A percentile compares a stretch with the other conserved stretches of the same genome.
These are phyloP conservation scores for Brettanomyces nanus DNA, from an alignment of 805 yeast genomes.

Conservation along the genomic window DNA sequence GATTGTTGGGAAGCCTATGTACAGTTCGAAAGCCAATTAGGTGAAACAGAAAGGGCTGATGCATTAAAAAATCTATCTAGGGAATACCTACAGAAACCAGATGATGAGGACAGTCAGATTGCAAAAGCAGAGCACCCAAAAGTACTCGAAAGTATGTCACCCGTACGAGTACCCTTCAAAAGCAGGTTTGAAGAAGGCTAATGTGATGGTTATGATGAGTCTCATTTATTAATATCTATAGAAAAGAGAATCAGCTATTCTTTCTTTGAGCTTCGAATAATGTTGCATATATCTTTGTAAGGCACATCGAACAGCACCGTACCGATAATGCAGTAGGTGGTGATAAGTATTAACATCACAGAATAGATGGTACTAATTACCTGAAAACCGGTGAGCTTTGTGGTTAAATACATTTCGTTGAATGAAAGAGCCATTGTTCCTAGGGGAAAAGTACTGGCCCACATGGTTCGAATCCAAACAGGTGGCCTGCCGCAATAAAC, in stretches of 20 bases:
- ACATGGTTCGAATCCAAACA: conserved; percentile 46
- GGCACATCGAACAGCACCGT: conserved; percentile 28
- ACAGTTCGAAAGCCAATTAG: conserved; percentile 55
- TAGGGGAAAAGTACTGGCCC: conserved; percentile 88
- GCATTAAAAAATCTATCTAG: conserved; percentile 43
- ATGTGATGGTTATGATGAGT: neutral
- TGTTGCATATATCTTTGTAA: conserved; percentile 5
- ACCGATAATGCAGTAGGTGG: conserved; percentile 33
- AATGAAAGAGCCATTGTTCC: conserved; percentile 72
- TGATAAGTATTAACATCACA: conserved; percentile 38
- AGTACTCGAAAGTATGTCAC: no score
- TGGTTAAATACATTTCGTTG: conserved; percentile 39
- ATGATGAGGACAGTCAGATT: neutral
- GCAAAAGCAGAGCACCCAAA: no score
- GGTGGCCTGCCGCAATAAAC: conserved; percentile 24
- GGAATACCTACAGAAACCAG: conserved; percentile 38
- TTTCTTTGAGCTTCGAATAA: neutral
- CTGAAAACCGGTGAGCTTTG: conserved; percentile 48
- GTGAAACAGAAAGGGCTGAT: conserved; percentile 62
- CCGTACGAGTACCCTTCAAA: no score
- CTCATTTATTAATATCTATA: neutral
- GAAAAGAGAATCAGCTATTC: no score
- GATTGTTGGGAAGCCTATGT: conserved; percentile 59
- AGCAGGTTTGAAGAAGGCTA: conserved; percentile 2
- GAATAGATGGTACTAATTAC: conserved; percentile 59